Evolutionary conservation across 495 filamentous ascomycete species (phyloP), one percentile per base, ranked within the genome.

Genomic region (Trichocladium antarcticum): DNA sequence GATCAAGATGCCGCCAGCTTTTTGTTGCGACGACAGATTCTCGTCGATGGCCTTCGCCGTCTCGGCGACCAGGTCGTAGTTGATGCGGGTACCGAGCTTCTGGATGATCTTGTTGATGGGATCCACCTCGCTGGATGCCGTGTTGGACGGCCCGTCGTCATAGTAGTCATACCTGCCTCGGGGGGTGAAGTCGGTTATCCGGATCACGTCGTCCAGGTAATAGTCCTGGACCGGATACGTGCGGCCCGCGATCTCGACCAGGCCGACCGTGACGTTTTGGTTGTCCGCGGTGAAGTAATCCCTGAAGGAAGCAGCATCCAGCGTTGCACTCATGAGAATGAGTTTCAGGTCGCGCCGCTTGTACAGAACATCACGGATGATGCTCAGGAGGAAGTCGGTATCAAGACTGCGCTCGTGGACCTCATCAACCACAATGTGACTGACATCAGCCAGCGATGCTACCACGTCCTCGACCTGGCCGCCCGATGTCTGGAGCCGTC

Each of bases 311-410:
- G 78, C 74, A 9, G 93, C 89, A 65, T 98, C 92, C 3, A 98
- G 78, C 6, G 92, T 98, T 11, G 92, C 92, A 62, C 87, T 94
- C 93, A 98, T 98, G n/a, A 98, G 72, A 32, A 98, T 81, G 35
- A 98, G 80, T 65, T 88, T 95, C 7, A 98, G 68, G 51, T 97
- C 88, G 50, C 80, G 80, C 41, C 87, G 77, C 53, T 74, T 70
- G 37, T 74, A 76, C 35, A 97, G 62, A 37, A 96, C 85, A 59
- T 94, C 84, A 47, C 85, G 79, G n/a, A 97, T 68, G 20, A 98
- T 76, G 32, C 88, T 87, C 32, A 98, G 67, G 6, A 98, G 74
- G 61, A 98, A 95, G 61, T 98, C 92, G 1, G 89, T 96, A 57
- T 98, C 92, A 8, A 98, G 71, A 67, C 85, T 93, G 24, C 92